A percentile compares a stretch with the other conserved stretches of the same genome.
phyloP scores from a whole-genome alignment of 1,139 yeast genomes.

The Lodderomyces oxycetoniae region DNA sequence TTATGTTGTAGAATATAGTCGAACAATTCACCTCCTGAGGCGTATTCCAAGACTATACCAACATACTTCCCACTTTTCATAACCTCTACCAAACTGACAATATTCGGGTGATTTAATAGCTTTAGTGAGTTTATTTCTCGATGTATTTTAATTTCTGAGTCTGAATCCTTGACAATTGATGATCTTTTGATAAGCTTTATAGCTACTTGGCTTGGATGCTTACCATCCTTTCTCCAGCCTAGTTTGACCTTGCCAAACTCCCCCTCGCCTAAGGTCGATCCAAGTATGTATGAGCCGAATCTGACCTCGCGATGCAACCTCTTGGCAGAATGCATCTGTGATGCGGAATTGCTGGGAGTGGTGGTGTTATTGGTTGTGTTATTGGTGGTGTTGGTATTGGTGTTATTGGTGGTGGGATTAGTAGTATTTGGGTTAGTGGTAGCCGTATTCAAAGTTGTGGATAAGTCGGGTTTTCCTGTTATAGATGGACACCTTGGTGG shows the following conservation, averaged over 20 bases:
- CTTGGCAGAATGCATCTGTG: constrained; percentile 10
- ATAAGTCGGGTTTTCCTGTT: too few species aligned
- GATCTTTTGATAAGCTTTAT: constrained; percentile 87
- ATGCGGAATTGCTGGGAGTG: too few species aligned
- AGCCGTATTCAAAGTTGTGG: too few species aligned
- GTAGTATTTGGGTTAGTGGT: too few species aligned
- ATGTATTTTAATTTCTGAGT: constrained; percentile 82
- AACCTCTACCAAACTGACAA: constrained; percentile 86
- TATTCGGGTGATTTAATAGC: constrained; percentile 85
- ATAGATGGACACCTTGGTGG: neutral
- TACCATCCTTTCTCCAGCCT: constrained; percentile 91
- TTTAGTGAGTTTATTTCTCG: constrained; percentile 90
- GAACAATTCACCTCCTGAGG: constrained; percentile 95
- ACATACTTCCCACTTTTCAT: constrained; percentile 91
- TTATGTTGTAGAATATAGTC: constrained; percentile 87
- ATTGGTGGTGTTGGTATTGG: constrained; percentile 8
- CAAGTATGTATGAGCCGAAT: constrained; percentile 84
- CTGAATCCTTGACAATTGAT: constrained; percentile 75
- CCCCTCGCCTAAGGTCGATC: constrained; percentile 96
- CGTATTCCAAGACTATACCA: constrained; percentile 93
- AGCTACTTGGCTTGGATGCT: constrained; percentile 81
- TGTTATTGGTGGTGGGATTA: too few species aligned
- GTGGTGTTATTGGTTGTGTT: constrained; percentile 4
- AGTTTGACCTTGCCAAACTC: constrained; percentile 96
- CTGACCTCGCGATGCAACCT: constrained; percentile 53